phyloP scores from a whole-genome alignment of 495 filamentous ascomycete genomes.

The Lophiostoma macrostomum region DNA sequence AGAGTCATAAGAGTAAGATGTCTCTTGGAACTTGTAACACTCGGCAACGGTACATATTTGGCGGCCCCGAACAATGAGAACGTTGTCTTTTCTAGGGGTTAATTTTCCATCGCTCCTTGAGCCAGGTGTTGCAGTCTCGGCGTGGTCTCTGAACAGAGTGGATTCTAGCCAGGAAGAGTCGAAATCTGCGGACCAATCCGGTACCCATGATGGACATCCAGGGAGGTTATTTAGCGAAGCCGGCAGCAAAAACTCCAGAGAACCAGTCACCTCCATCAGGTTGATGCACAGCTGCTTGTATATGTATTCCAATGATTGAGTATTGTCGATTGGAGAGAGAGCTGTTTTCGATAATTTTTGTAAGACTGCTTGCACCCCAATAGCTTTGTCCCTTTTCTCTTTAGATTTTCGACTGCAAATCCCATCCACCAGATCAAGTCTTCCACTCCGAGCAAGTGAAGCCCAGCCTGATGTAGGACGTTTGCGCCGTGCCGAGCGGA shows the following conservation, averaged over 20 bases:
- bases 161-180: too few relatives aligned
- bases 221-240: neutral
- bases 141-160: too few relatives aligned
- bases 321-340: neutral
- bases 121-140: too few relatives aligned
- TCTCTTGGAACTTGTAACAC: too few relatives aligned
- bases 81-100: too few relatives aligned
- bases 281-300: neutral
- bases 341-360: neutral
- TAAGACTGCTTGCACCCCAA: neutral
- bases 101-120: too few relatives aligned
- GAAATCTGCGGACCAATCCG: conserved; percentile 15
- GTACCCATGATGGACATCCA: conserved; percentile 5
- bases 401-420: neutral
- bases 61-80: too few relatives aligned
- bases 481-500: neutral
- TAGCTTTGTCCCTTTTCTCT: neutral
- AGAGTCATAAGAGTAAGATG: too few relatives aligned
- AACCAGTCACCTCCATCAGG: neutral
- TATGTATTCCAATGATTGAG: neutral
- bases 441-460: neutral
- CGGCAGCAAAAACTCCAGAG: neutral
- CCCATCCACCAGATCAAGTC: neutral
- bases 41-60: too few relatives aligned
- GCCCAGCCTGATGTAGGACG: neutral